A percentile compares a stretch with the other conserved stretches of the same genome.
Conservation (phyloP, 192 early-diverging fungal species). For the Coemansia sp. region DNA sequence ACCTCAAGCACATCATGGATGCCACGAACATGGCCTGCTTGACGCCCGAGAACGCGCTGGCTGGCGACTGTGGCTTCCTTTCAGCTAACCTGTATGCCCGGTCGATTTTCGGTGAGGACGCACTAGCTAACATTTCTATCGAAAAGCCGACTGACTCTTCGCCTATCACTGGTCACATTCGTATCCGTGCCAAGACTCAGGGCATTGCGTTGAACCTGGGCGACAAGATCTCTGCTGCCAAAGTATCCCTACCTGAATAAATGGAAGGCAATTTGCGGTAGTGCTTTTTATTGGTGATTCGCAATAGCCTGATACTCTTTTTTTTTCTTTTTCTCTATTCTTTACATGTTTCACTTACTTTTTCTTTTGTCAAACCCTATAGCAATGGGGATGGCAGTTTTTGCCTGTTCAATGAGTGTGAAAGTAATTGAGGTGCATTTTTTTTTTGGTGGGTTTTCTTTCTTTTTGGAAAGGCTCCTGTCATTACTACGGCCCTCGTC, state of each 20-base stretch:
- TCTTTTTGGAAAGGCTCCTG: too few species aligned
- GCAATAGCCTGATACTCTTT: neutral
- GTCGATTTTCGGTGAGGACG: conserved; percentile 98
- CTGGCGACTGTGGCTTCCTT: conserved; percentile 96
- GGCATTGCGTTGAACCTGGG: conserved; percentile 96
- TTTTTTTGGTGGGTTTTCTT: too few species aligned
- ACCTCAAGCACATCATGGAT: conserved; percentile 92
- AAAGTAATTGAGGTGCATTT: too few species aligned
- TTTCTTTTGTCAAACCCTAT: too few species aligned
- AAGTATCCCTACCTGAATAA: conserved; percentile 32
- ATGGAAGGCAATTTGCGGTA: neutral
- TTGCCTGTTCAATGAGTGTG: too few species aligned
- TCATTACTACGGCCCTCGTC: neutral
- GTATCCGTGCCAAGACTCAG: conserved; percentile 98
- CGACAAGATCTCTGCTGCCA: conserved; percentile 70
- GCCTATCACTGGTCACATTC: conserved; percentile 92
- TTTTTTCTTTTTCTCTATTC: neutral
- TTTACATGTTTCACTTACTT: too few species aligned
- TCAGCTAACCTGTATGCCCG: conserved; percentile 97
- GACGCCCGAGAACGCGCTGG: conserved; percentile 89
- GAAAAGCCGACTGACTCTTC: conserved; percentile 75
- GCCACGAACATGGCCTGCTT: conserved; percentile 98
- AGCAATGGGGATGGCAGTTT: too few species aligned
- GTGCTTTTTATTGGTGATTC: conserved; percentile 10
- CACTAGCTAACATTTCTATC: conserved; percentile 95